phyloP scores from a whole-genome alignment of 129 eudicot genomes.

The Gnaphalium uliginosum region DNA sequence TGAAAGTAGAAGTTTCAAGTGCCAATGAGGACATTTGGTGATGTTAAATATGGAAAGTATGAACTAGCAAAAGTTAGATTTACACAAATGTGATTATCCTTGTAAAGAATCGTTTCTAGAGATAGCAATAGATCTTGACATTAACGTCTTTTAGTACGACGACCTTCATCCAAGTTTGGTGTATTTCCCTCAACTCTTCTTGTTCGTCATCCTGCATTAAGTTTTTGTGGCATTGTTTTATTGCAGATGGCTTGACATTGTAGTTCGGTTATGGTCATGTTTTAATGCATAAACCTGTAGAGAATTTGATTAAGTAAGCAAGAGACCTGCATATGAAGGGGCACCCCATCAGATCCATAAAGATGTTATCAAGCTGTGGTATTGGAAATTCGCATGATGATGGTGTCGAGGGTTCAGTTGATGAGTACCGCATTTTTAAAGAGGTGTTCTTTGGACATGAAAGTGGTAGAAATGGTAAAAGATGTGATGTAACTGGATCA shows the following conservation, averaged over 20 bases:
- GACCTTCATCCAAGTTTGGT: neutral
- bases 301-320: slow-evolving; percentile 27
- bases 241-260: slow-evolving; percentile 23
- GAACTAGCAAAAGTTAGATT: slow-evolving; percentile 10
- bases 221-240: neutral
- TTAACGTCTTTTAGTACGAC: neutral
- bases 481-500: slow-evolving; percentile 42
- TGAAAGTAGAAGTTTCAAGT: neutral
- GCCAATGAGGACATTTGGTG: neutral
- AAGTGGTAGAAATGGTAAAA: slow-evolving; percentile 36
- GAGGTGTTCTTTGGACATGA: slow-evolving; percentile 64
- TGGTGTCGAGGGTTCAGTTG: slow-evolving; percentile 66
- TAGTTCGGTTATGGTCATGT: slow-evolving; percentile 6
- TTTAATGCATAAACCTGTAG: slow-evolving; percentile 23
- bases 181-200: neutral
- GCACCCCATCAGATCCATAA: slow-evolving; percentile 29
- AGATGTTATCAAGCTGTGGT: slow-evolving; percentile 45
- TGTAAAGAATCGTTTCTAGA: neutral
- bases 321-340: slow-evolving; percentile 35
- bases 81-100: slow-evolving; percentile 5
- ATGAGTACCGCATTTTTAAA: slow-evolving; percentile 53
- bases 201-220: neutral
- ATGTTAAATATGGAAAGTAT: slow-evolving; percentile 9
- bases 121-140: neutral
- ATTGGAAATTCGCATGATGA: slow-evolving; percentile 57